These are phyloP conservation scores for Candida piceae DNA, from an alignment of 805 yeast genomes.

Conservation along the genomic window DNA sequence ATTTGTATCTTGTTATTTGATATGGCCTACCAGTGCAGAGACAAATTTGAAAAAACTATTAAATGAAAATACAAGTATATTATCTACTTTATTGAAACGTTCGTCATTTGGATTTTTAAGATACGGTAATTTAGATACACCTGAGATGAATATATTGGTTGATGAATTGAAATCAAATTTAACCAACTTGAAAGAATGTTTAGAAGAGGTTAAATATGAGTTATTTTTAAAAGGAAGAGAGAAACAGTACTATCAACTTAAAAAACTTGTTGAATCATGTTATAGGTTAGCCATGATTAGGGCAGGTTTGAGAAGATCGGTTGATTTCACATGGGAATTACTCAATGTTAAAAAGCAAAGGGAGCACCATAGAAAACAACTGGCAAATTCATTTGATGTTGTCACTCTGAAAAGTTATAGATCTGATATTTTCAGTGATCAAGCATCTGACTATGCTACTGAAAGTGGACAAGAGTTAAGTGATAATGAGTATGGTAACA, in stretches of 20 bases:
- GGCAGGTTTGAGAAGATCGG: slow-evolving; percentile 64
- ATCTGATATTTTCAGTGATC: slow-evolving; percentile 1
- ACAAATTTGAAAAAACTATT: slow-evolving; percentile 38
- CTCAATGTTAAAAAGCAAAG: slow-evolving; percentile 20
- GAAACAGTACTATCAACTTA: slow-evolving; percentile 41
- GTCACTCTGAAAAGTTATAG: slow-evolving; percentile 11
- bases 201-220: slow-evolving; percentile 63
- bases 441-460: no score
- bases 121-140: slow-evolving; percentile 39
- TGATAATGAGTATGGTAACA: neutral
- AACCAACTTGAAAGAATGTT: slow-evolving; percentile 31
- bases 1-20: slow-evolving; percentile 51
- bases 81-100: slow-evolving; percentile 44
- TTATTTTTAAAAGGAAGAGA: slow-evolving; percentile 50
- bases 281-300: slow-evolving; percentile 49
- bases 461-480: no score
- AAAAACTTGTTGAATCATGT: slow-evolving; percentile 46
- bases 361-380: slow-evolving; percentile 24
- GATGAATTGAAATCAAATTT: slow-evolving; percentile 37
- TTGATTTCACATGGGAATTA: slow-evolving; percentile 60
- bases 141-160: slow-evolving; percentile 34
- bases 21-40: slow-evolving; percentile 62
- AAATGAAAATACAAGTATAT: slow-evolving; percentile 45
- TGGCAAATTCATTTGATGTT: slow-evolving; percentile 1
- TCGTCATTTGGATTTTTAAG: slow-evolving; percentile 45